Conservation (phyloP, 1,284 basidiomycete species). For the Wolfiporia cocos region DNA sequence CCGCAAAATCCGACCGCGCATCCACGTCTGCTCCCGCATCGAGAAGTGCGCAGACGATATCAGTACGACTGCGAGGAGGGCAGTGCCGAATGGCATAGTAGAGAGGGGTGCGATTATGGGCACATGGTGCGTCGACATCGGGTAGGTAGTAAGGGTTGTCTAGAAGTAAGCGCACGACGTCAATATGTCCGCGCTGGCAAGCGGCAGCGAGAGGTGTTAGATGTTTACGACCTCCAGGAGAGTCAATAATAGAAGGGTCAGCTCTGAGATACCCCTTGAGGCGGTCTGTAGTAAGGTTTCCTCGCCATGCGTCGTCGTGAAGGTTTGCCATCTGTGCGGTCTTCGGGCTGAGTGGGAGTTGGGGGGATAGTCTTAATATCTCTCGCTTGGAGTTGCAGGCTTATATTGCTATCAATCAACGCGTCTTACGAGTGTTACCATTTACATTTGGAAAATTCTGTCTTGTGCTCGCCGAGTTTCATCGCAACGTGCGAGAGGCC, state of each 20-base stretch:
- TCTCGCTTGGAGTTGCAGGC: too few relatives aligned
- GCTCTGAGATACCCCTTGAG: neutral
- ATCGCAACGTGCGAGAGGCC: too few relatives aligned
- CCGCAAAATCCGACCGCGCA: neutral
- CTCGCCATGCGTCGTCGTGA: neutral
- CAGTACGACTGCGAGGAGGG: neutral
- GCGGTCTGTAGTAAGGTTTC: neutral
- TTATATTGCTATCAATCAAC: too few relatives aligned
- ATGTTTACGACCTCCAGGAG: neutral
- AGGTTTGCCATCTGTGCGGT: constrained; percentile 2
- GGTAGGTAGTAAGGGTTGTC: constrained; percentile 3
- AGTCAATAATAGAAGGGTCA: neutral
- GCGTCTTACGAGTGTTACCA: too few relatives aligned
- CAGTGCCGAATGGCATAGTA: constrained; percentile 2
- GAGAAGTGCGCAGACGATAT: constrained; percentile 6
- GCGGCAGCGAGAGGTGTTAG: constrained; percentile 7
- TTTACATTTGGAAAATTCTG: too few relatives aligned
- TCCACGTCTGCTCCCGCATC: constrained; percentile 3
- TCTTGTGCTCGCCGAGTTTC: too few relatives aligned
- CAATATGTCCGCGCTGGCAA: constrained; percentile 5
- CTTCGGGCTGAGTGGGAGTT: too few relatives aligned
- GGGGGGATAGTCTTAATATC: too few relatives aligned
- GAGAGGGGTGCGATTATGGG: constrained; percentile 4
- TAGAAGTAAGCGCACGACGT: constrained; percentile 5
- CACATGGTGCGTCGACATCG: constrained; percentile 1